Base-by-base conservation (phyloP, 2,329 filamentous ascomycete genomes). In the Nigrospora oryzae region DNA sequence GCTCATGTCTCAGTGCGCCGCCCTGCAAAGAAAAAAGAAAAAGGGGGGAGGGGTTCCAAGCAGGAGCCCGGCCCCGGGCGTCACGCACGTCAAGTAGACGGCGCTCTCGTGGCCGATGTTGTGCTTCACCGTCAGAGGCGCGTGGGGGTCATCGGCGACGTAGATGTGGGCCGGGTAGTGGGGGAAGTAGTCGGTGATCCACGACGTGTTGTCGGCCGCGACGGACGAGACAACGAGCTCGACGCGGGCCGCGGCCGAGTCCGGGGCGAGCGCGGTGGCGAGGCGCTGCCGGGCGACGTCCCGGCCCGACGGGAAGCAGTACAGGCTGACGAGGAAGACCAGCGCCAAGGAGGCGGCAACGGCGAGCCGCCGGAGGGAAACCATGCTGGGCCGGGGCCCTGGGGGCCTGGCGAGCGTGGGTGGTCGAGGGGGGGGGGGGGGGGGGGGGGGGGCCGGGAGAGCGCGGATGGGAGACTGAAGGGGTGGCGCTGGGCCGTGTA, bases 141-240 rank as follows among this genome's bases (percentile, higher is more conserved):
- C 66, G 10, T 50, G 46, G 19, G 61, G 56, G 44, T 69, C 60
- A 46, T 71, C 63, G 30, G 66, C 68, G 23, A 70, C 59, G 47
- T 71, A 72, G 40, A 70, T 56, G 36, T 58, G 68, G 23, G 46
- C 40, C 12, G 48, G 46, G 31, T 46, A 48, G 28, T 50, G 54
- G 10, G 53, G 46, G 23, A 60, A 46, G 40, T 51, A 43, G 38
- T 54, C 47, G 14, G 44, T 40, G 23, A 60, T 50, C 57, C 57
- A 60, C 23, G 53, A 52, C n/a, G 53, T 57, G 42, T 58, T 52
- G 34, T 57, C 53, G 34, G 43, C 43, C 42, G 50, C 49, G 12
- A 56, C 38, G 32, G 51, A 51, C 5, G 57, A 52, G 15, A 60
- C 55, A 11, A 60, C 54, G 19, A 60, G 39, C 38, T 55, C 53